Evolutionary conservation across 169 alveolate species (phyloP), one percentile per base, ranked within the genome.

Genomic region (Theileria equi): DNA sequence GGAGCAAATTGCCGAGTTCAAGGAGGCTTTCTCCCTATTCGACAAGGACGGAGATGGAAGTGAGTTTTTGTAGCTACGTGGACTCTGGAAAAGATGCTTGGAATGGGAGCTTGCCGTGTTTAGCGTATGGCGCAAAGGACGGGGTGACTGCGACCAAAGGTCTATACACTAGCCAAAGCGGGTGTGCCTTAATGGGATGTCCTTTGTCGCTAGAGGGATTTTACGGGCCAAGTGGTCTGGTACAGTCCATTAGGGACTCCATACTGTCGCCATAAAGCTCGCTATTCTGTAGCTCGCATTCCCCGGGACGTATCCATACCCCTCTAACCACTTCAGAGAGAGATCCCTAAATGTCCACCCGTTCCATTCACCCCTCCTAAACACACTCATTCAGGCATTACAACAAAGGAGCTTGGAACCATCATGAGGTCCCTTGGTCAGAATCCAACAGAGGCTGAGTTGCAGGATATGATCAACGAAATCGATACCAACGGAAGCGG

Each of bases 41-140:
- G 99, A 98, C 84, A 96, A 96, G 91, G 99, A 98, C 84, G 99
- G 99, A 54, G 99, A 97, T 94, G 99, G 99, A 25, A 96, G 92
- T 85, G 59, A 40, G 76, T 65, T 32, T 25, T 38, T 36, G 41
- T n/a, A n/a, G n/a, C n/a, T n/a, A n/a, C n/a, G n/a, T 31, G 28
- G 49, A 1, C 34, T 19, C 32, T 38, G 29, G 38, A 16, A 17
- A 48, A 48, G 55, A 32, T 28, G 58, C 36, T 1, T 45, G 55
- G 55, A 32, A 43, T 41, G 13, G 45, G 17, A 43, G 19, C 41
- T 26, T 34, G 26, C 11, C n/a, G n/a, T n/a, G n/a, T n/a, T n/a
- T n/a, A n/a, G n/a, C n/a, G n/a, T n/a, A n/a, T n/a, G n/a, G n/a
- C n/a, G n/a, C n/a, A n/a, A n/a, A n/a, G n/a, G n/a, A n/a, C n/a